phyloP scores from a whole-genome alignment of 768 basidiomycete genomes.

The Lepiota subincarnata region DNA sequence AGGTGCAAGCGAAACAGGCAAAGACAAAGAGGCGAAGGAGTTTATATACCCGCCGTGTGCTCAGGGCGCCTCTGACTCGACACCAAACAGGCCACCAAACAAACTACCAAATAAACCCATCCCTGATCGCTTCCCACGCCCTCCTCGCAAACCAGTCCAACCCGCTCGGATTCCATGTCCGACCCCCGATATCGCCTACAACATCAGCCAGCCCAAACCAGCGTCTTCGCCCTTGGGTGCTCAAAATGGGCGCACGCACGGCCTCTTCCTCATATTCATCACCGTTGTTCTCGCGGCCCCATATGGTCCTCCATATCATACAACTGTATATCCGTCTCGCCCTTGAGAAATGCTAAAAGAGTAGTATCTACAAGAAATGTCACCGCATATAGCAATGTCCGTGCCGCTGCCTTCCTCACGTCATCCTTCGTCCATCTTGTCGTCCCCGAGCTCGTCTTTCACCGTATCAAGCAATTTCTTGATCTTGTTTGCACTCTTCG shows the following conservation, averaged over 20 bases:
- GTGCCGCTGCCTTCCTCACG: slow-evolving; percentile 11
- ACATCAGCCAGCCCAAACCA: too few relatives aligned
- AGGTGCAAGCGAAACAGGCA: slow-evolving; percentile 17
- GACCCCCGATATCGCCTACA: slow-evolving; percentile 3
- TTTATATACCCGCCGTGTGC: slow-evolving; percentile 22
- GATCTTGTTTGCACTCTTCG: slow-evolving; percentile 82
- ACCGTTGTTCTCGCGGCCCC: background rate
- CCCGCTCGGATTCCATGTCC: background rate
- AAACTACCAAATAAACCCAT: slow-evolving; percentile 16
- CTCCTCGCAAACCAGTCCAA: slow-evolving; percentile 11
- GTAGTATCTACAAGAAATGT: slow-evolving; percentile 31
- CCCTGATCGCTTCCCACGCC: slow-evolving; percentile 10
- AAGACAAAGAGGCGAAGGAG: slow-evolving; percentile 15
- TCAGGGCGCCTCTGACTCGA: slow-evolving; percentile 17
- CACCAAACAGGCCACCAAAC: slow-evolving; percentile 14
- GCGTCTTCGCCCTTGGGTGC: background rate
- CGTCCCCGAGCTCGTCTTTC: slow-evolving; percentile 55
- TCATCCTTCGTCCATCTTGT: slow-evolving; percentile 78
- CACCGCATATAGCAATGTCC: slow-evolving; percentile 23
- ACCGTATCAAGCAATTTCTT: slow-evolving; percentile 72
- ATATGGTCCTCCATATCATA: slow-evolving; percentile 5
- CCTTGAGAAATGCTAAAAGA: slow-evolving; percentile 4
- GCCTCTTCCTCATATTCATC: background rate
- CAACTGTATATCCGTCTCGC: slow-evolving; percentile 8
- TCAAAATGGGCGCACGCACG: background rate